Percentiles rank a stretch among this genome's conserved stretches.
phyloP scores from a whole-genome alignment of 768 basidiomycete genomes.

The Sarcomyxa edulis region DNA sequence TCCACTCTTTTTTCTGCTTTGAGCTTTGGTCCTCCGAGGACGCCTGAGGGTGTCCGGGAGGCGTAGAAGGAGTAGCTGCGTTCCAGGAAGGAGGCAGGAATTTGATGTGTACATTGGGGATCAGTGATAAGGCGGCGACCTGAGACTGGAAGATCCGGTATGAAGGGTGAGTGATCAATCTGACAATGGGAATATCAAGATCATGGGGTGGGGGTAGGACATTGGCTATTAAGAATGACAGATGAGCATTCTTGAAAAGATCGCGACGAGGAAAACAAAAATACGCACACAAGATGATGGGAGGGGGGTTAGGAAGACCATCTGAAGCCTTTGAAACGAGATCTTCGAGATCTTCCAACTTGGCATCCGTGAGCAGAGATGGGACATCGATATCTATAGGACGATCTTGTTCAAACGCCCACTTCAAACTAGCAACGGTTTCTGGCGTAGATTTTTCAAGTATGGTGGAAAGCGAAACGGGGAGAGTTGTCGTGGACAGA shows the following conservation, averaged over 20 bases:
- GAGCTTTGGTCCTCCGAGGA: conserved; percentile 22
- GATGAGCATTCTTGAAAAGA: conserved; percentile 4
- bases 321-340: conserved; percentile 58
- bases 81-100: conserved; percentile 77
- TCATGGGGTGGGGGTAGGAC: conserved; percentile 76
- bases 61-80: conserved; percentile 44
- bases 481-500: conserved; percentile 31
- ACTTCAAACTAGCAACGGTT: conserved; percentile 50
- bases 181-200: conserved; percentile 65
- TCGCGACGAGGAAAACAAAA: conserved; percentile 1
- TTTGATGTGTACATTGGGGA: conserved; percentile 67
- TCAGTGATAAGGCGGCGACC: conserved; percentile 67
- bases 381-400: conserved; percentile 71
- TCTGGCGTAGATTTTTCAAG: conserved; percentile 46
- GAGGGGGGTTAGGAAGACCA: conserved; percentile 37
- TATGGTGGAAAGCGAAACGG: conserved; percentile 51
- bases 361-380: conserved; percentile 41
- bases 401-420: conserved; percentile 59
- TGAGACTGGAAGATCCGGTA: conserved; percentile 73
- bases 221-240: conserved; percentile 48
- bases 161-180: conserved; percentile 71
- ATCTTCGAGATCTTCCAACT: conserved; percentile 66
- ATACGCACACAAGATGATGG: conserved; percentile 64
- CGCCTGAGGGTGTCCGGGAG: conserved; percentile 36
- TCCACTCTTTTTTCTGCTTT: conserved; percentile 61